Base-by-base conservation (phyloP, 2,329 filamentous ascomycete genomes). In the Botryotinia convoluta region DNA sequence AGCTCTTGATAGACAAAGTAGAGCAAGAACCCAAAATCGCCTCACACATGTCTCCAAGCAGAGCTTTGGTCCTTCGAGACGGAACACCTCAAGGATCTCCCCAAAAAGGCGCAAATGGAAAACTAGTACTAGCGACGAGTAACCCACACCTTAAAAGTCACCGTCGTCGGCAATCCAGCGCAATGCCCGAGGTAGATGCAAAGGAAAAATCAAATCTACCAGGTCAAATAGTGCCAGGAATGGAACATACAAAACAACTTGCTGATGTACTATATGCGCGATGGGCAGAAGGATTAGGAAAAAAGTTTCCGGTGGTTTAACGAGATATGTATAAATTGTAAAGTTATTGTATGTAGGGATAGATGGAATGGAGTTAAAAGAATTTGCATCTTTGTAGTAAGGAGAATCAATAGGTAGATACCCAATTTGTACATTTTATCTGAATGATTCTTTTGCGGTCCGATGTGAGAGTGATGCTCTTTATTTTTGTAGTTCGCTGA, bases 201-300 rank as follows among this genome's bases (percentile, higher is more conserved):
- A 87, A 84, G 78, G 80, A 84, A 37, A 80, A 79, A 72, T 67
- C 79, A 62, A 86, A 87, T 77, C 82, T 90, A 76, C 89, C 89
- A 1, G 90, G 87, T 18, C 85, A 88, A 76, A 81, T 84, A 65
- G 84, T 87, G 73, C 87, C 90, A 1, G 95, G 94, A 3, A 95
- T 98, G 93, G 95, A 98, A 82, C 95, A 98, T 83, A 93, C 92
- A 77, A 93, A 94, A 80, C 90, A 97, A 81, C 86, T 98, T 54
- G 93, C 93, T 1, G 94, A 98, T 81, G 93, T 97, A 32, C 87
- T 99, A 32, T 98, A 98, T 83, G 90, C 91, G 26, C 89, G 95
- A 61, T 99, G 96, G 96, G 90, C 91, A 4, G 93, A 97, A 74
- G 94, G 94, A 2, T 84, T 98, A 78, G 90, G 91, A 76, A 87